Base-by-base conservation (phyloP, 2,329 filamentous ascomycete species). In the Curvularia sp. region DNA sequence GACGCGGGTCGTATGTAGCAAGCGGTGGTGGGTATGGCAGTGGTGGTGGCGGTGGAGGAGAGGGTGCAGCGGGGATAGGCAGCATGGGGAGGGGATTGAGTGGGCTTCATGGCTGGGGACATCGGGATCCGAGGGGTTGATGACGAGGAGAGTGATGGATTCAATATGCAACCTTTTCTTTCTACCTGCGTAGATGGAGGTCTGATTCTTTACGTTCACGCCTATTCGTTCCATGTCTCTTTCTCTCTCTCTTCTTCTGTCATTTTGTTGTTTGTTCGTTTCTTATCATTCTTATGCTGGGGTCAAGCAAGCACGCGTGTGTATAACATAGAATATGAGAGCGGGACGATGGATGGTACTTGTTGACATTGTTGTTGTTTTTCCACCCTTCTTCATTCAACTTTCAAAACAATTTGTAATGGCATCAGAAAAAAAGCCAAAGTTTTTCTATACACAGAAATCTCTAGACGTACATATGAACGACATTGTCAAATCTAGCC, bases 81-180 rank as follows among this genome's bases (percentile, higher is more conserved):
- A 15, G 15, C 18, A 38, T 18, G 15, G 35, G 35, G 5, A 3
- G 33, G 7, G 49, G 56, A 13, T 52, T 65, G 48, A 58, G 61
- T 13, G 53, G 60, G 4, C 39, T 64, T 53, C 58, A 58, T 49
- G 67, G 65, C 8, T 70, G 67, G 67, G 53, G 62, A 18, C 56
- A 64, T 47, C 30, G 30, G 10, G 64, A 66, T 38, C 26, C 43
- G 10, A 60, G 67, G 30, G 63, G 35, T n/a, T 35, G 33, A 35
- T 31, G 30, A 31, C 8, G 8, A 10, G 18, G 39, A 7, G n/a
- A 18, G 12, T 12, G 2, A 5, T 5, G 12, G 13, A 12, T 35
- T 35, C 13, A 35, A 35, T 35, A 6, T n/a, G 33, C 5, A 35
- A 4, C 35, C 7, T 18, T 38, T 18, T 18, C 30, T 30, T 44